Conservation (phyloP, 1,139 yeast genomes). For the Candida pseudoviswanathii region DNA sequence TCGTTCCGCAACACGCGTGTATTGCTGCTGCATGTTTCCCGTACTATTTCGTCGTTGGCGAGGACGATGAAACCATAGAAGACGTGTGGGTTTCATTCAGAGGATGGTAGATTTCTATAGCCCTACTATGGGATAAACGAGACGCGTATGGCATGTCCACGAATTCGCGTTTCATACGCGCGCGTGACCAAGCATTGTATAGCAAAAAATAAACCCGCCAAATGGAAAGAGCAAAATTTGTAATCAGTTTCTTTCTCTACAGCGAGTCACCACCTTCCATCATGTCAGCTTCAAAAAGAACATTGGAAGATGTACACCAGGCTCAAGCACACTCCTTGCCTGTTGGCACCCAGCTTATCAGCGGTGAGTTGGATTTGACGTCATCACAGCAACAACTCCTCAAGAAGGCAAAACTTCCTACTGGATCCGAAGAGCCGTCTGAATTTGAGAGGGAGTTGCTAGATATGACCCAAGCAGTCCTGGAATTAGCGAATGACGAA, state of each 20-base stretch:
- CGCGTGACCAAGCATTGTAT: too few relatives aligned
- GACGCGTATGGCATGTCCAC: neutral
- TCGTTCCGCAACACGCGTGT: slow-evolving; percentile 76
- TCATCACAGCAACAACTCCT: slow-evolving; percentile 35
- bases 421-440: slow-evolving; percentile 50
- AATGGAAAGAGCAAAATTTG: slow-evolving; percentile 2
- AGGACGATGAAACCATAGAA: slow-evolving; percentile 43
- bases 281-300: slow-evolving; percentile 15
- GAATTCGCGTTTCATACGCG: neutral
- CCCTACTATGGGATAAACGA: too few relatives aligned
- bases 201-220: neutral
- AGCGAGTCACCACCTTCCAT: neutral
- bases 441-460: slow-evolving; percentile 66
- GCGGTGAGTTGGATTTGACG: slow-evolving; percentile 26
- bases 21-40: slow-evolving; percentile 69
- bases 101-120: too few relatives aligned
- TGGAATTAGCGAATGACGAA: slow-evolving; percentile 30
- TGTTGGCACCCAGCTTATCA: slow-evolving; percentile 36
- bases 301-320: slow-evolving; percentile 14
- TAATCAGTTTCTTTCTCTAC: neutral
- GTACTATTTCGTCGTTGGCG: slow-evolving; percentile 58
- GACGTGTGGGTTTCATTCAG: slow-evolving; percentile 77
- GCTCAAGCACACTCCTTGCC: slow-evolving; percentile 35
- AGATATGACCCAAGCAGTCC: slow-evolving; percentile 53
- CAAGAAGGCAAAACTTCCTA: slow-evolving; percentile 40